These are phyloP conservation scores for Bruguiera parviflora DNA, from an alignment of 345 rosid genomes.

Conservation along the genomic window DNA sequence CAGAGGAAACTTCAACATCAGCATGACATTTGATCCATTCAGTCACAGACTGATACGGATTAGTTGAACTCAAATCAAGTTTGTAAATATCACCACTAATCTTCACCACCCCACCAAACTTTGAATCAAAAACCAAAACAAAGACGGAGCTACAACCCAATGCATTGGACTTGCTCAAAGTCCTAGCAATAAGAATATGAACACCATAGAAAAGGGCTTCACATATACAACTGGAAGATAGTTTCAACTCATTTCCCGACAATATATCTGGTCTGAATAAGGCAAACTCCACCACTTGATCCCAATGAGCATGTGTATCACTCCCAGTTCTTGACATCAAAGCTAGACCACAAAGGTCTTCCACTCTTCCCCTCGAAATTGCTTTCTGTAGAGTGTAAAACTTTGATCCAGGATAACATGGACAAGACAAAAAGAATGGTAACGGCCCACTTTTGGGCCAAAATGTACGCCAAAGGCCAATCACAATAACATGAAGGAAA, in stretches of 20 bases:
- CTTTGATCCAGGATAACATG: constrained; percentile 48
- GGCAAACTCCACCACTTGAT: constrained; percentile 45
- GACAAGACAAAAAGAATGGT: constrained; percentile 48
- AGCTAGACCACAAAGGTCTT: constrained; percentile 54
- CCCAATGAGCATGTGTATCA: constrained; percentile 45
- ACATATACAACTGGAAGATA: constrained; percentile 46
- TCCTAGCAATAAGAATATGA: constrained; percentile 51
- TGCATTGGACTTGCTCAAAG: constrained; percentile 38
- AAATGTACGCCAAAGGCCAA: constrained; percentile 62
- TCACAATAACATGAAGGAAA: constrained; percentile 46
- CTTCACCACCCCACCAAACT: constrained; percentile 58
- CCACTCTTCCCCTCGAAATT: constrained; percentile 45
- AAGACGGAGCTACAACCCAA: constrained; percentile 36
- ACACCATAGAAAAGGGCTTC: constrained; percentile 63
- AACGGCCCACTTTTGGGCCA: constrained; percentile 51
- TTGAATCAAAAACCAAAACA: constrained; percentile 53
- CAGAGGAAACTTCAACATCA: constrained; percentile 44
- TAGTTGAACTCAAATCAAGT: constrained; percentile 29
- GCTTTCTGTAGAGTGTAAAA: constrained; percentile 51
- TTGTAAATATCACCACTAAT: constrained; percentile 50
- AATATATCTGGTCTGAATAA: constrained; percentile 43
- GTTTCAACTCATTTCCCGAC: constrained; percentile 36
- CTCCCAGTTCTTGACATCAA: constrained; percentile 39
- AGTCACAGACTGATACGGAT: constrained; percentile 39
- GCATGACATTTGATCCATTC: constrained; percentile 56